These are phyloP conservation scores for Bretschneidera sinensis DNA, from an alignment of 345 rosid species.

Conservation along the genomic window DNA sequence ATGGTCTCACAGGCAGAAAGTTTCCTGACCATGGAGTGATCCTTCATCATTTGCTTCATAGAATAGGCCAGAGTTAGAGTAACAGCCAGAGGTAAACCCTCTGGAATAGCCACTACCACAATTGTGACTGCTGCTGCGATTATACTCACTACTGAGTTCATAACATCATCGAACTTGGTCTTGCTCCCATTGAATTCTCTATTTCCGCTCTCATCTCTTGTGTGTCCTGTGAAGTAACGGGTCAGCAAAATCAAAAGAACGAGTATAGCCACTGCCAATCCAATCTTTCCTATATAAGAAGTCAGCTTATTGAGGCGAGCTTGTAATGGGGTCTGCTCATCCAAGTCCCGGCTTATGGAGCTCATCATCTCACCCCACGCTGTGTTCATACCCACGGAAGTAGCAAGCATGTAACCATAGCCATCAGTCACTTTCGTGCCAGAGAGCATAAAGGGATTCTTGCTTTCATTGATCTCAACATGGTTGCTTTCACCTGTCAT, in stretches of 20 bases:
- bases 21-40: conserved; percentile 48
- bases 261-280: conserved; percentile 25
- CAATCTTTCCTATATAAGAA: conserved; percentile 30
- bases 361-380: conserved; percentile 50
- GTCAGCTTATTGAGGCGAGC: conserved; percentile 40
- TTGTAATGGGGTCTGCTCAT: conserved; percentile 46
- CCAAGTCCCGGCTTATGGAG: conserved; percentile 23
- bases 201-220: conserved; percentile 21
- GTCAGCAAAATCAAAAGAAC: conserved; percentile 15
- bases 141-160: conserved; percentile 16
- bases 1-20: too few species aligned
- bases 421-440: conserved; percentile 45
- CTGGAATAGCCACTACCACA: conserved; percentile 29
- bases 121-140: conserved; percentile 31
- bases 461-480: conserved; percentile 16
- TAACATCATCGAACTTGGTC: conserved; percentile 16
- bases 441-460: conserved; percentile 34
- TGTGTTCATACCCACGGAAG: conserved; percentile 47
- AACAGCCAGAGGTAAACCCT: conserved; percentile 20
- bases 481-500: conserved; percentile 31
- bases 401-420: conserved; percentile 36
- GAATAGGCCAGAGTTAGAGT: conserved; percentile 33
- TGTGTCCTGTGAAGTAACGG: conserved; percentile 27
- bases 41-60: conserved; percentile 46
- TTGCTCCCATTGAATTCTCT: conserved; percentile 12